Percentiles rank a stretch among this genome's conserved stretches.
Conservation (phyloP, 768 basidiomycete genomes). For the Lyophyllum shimeji region DNA sequence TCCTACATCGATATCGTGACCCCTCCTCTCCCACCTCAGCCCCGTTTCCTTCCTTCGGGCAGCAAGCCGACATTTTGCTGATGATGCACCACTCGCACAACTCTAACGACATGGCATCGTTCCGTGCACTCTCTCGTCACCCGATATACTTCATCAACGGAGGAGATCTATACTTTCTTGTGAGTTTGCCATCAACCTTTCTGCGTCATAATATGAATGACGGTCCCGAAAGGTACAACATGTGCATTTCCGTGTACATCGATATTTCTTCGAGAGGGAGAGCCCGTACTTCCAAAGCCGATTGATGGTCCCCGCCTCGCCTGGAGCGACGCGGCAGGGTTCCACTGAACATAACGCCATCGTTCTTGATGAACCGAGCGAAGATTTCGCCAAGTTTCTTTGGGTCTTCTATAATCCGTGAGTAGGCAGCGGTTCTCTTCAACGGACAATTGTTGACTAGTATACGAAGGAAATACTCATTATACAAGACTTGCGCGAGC, state of each 20-base stretch:
- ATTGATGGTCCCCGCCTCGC: conserved; percentile 29
- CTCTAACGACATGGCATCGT: conserved; percentile 15
- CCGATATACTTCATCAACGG: conserved; percentile 48
- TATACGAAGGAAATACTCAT: conserved; percentile 48
- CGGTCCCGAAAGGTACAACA: conserved; percentile 49
- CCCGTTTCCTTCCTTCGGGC: conserved; percentile 26
- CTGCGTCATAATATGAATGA: conserved; percentile 27
- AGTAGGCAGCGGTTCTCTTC: conserved; percentile 13
- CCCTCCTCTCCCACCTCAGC: conserved; percentile 18
- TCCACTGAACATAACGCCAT: conserved; percentile 41
- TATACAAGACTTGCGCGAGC: conserved; percentile 47
- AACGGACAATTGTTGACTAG: neutral
- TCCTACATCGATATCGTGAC: conserved; percentile 37
- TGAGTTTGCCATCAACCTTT: conserved; percentile 34
- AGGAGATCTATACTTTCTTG: conserved; percentile 51
- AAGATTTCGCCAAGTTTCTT: conserved; percentile 45
- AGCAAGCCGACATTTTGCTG: conserved; percentile 23
- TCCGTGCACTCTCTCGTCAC: conserved; percentile 27
- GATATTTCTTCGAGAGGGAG: conserved; percentile 53
- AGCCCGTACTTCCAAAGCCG: conserved; percentile 43
- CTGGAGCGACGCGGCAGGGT: conserved; percentile 32
- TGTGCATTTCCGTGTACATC: conserved; percentile 51
- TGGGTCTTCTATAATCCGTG: conserved; percentile 61
- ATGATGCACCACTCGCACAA: neutral
- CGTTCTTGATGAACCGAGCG: conserved; percentile 35